These are phyloP conservation scores for Candida mesenterica DNA, from an alignment of 1,139 yeast genomes.

Conservation along the genomic window DNA sequence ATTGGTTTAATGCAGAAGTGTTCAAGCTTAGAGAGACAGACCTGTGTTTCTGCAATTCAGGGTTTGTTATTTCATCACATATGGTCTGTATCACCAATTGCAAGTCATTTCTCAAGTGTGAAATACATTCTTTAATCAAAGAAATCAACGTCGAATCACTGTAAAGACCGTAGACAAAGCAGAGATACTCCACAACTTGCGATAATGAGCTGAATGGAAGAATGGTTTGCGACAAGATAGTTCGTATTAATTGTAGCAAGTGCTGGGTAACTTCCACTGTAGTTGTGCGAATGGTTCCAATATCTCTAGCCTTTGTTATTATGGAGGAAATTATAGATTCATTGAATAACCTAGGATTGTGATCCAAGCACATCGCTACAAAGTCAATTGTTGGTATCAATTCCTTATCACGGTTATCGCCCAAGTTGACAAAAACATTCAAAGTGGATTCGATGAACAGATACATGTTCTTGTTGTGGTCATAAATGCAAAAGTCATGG, in stretches of 20 bases:
- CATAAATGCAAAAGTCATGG: constrained; percentile 54
- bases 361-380: constrained; percentile 46
- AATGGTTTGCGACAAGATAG: constrained; percentile 46
- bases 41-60: constrained; percentile 21
- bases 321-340: constrained; percentile 36
- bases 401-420: constrained; percentile 3
- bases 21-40: constrained; percentile 3
- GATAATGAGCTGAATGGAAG: constrained; percentile 43
- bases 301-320: constrained; percentile 30
- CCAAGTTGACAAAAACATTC: neutral
- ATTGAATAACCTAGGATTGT: constrained; percentile 46
- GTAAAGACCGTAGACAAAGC: constrained; percentile 50
- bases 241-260: constrained; percentile 46
- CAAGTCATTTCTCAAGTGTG: constrained; percentile 21
- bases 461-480: constrained; percentile 42
- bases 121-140: constrained; percentile 36
- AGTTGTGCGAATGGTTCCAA: constrained; percentile 45
- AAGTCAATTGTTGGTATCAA: constrained; percentile 32
- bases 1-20: constrained; percentile 28
- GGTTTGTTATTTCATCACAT: constrained; percentile 26
- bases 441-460: constrained; percentile 25
- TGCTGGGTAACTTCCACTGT: constrained; percentile 37
- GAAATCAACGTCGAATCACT: constrained; percentile 36
- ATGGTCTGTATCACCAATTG: constrained; percentile 21
- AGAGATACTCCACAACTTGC: constrained; percentile 44